Evolutionary conservation across 208 protist genomes (phyloP).

Genomic region (Acanthamoeba lugdunensis): DNA sequence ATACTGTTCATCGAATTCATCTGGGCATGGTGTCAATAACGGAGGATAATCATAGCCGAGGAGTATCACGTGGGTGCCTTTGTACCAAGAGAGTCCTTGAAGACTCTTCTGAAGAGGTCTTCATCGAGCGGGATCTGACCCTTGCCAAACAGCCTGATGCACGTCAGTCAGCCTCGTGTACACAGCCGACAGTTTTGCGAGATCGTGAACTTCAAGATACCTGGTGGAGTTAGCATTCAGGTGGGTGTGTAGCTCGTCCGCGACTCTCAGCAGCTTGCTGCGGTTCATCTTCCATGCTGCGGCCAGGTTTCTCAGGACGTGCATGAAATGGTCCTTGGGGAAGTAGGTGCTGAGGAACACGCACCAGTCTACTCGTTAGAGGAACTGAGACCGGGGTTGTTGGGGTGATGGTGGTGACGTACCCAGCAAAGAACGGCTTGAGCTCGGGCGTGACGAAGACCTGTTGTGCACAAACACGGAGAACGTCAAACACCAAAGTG

Average conservation of each 20-base stretch:
- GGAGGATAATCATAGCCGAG: too few relatives aligned
- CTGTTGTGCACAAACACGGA: not conserved
- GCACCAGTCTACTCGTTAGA: not conserved
- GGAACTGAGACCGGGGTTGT: too few relatives aligned
- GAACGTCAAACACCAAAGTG: not conserved
- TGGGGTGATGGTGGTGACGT: not conserved
- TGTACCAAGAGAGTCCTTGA: not conserved
- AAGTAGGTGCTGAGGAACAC: slow-evolving; percentile 48
- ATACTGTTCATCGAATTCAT: slow-evolving; percentile 69
- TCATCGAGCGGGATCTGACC: slow-evolving; percentile 51
- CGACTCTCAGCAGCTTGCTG: slow-evolving; percentile 24
- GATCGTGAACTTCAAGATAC: not conserved
- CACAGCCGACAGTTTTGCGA: not conserved
- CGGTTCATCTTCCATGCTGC: not conserved
- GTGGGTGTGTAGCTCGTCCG: slow-evolving; percentile 50
- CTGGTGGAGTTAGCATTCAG: slow-evolving; percentile 46
- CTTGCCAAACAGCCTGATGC: slow-evolving; percentile 3
- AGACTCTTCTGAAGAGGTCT: not conserved
- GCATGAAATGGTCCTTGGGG: slow-evolving; percentile 67
- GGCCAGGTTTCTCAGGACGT: not conserved
- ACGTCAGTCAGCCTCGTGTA: not conserved
- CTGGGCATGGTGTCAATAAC: not conserved
- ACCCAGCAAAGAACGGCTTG: slow-evolving; percentile 73
- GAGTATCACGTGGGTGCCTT: too few relatives aligned
- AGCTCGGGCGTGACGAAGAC: slow-evolving; percentile 65